A percentile compares a stretch with the other conserved stretches of the same genome.
These are phyloP conservation scores for Stylonectria norvegica DNA, from an alignment of 2,329 filamentous ascomycete genomes.

Conservation along the genomic window DNA sequence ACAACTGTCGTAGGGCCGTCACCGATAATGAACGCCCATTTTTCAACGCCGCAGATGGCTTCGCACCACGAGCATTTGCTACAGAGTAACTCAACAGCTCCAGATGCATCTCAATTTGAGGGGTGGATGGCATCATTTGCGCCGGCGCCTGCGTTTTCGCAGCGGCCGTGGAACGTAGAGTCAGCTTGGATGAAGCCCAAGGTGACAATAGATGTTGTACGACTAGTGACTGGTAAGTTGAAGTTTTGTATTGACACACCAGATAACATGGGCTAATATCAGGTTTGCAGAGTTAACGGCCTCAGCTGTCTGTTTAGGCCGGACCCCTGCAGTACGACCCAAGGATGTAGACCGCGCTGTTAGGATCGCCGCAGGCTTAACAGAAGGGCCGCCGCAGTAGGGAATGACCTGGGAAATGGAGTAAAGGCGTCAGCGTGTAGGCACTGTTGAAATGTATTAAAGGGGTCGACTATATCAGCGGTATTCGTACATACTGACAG, in stretches of 20 bases:
- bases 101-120: constrained; percentile 10
- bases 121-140: constrained; percentile 10
- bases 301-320: constrained; percentile 38
- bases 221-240: constrained; percentile 34
- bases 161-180: constrained; percentile 15
- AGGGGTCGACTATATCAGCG: no score
- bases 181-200: constrained; percentile 28
- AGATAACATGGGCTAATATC: no score
- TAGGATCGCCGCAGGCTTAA: constrained; percentile 24
- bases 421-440: no score
- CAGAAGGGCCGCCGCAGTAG: background rate
- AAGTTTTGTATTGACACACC: no score
- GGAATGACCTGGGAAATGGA: no score
- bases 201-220: constrained; percentile 35
- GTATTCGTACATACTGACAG: no score
- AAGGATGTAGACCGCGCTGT: constrained; percentile 36
- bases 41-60: constrained; percentile 7
- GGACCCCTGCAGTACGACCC: constrained; percentile 37
- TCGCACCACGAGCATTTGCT: no score
- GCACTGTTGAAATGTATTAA: no score
- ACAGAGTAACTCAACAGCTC: no score
- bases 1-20: constrained; percentile 10
- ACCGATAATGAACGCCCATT: constrained; percentile 6
- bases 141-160: constrained; percentile 9
- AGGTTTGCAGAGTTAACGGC: constrained; percentile 35